Conservation (phyloP, 208 protist genomes). For the Crithidia mellificae region DNA sequence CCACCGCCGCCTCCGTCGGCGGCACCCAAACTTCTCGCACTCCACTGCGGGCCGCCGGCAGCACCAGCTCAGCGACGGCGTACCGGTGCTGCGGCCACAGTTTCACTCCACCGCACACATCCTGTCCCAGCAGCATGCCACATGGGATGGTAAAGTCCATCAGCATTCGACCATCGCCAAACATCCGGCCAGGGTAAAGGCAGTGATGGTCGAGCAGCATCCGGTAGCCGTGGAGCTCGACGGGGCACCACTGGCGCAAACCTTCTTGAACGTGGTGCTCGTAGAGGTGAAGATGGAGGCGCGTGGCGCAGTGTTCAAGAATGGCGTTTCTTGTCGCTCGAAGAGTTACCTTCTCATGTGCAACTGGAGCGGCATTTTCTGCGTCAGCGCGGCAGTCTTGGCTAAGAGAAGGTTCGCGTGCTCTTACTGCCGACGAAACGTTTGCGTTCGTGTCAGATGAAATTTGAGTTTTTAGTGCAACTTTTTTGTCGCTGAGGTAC, state of each 20-base stretch:
- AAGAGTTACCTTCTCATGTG: constrained; percentile 30
- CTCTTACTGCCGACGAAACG: neutral
- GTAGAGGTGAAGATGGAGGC: constrained; percentile 56
- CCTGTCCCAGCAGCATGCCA: constrained; percentile 59
- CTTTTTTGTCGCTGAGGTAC: constrained; percentile 1
- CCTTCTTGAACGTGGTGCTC: constrained; percentile 42
- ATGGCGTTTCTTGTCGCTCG: constrained; percentile 21
- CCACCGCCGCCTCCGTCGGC: neutral
- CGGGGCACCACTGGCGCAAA: constrained; percentile 58
- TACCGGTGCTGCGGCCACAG: constrained; percentile 78
- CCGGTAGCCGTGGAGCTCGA: constrained; percentile 61
- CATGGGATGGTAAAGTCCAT: constrained; percentile 64
- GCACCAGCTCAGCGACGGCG: constrained; percentile 63
- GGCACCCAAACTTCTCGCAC: constrained; percentile 27
- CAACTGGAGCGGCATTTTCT: neutral
- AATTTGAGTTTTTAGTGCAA: neutral
- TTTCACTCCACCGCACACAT: constrained; percentile 82
- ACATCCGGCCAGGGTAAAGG: constrained; percentile 69
- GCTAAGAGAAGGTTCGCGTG: neutral
- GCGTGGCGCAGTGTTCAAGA: constrained; percentile 61
- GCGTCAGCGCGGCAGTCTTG: neutral
- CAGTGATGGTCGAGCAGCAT: constrained; percentile 84
- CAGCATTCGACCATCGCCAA: constrained; percentile 64
- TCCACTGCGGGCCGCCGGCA: constrained; percentile 37
- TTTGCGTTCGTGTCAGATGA: too few species aligned